Base-by-base conservation (phyloP, 768 basidiomycete genomes). In the Suillus fuscotomentosus region DNA sequence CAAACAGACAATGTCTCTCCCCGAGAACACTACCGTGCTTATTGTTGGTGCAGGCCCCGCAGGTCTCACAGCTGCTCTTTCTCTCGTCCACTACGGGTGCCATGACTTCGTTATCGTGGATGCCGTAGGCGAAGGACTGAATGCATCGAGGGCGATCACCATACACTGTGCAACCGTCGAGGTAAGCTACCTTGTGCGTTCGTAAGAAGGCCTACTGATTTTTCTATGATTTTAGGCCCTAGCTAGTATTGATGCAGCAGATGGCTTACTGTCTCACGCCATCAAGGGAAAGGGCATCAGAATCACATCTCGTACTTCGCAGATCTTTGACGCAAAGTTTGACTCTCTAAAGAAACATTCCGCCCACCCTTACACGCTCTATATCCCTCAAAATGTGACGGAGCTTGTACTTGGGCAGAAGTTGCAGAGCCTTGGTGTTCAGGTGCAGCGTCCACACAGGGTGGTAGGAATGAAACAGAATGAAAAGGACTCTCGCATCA, bases 91-190 rank as follows among this genome's bases (percentile, higher is more conserved):
- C 13, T 77, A 83, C 20, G 9, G 14, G 11, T 54, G 53, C 31
- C 20, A n/a, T 13, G 53, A 54, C 34, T 59, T 83, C 73, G 63
- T 77, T 20, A 72, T 82, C 13, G 80, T 83, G 20, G 82, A 83
- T 60, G 73, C 70, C n/a, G 41, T 65, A 2, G 53, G 60, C 34
- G 53, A 72, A 42, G 75, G 73, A 56, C 67, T 72, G 57, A 71
- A 74, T 53, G 67, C 77, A 3, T 80, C 82, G 9, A 77, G 82
- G 31, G 82, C 83, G 1, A 69, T 79, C 10, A 76, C 76, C 1
- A 71, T 83, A 31, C 82, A 83, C 67, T 79, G 83, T 31, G 78
- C 81, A 34, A 84, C 83, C 13, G 70, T 84, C 22, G 83, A 83
- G 75, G 83, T 81, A 64, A 41, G 70, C 50, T 22, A 34, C 34